Base-by-base conservation (phyloP, 495 filamentous ascomycete genomes). In the Daldinia loculata region DNA sequence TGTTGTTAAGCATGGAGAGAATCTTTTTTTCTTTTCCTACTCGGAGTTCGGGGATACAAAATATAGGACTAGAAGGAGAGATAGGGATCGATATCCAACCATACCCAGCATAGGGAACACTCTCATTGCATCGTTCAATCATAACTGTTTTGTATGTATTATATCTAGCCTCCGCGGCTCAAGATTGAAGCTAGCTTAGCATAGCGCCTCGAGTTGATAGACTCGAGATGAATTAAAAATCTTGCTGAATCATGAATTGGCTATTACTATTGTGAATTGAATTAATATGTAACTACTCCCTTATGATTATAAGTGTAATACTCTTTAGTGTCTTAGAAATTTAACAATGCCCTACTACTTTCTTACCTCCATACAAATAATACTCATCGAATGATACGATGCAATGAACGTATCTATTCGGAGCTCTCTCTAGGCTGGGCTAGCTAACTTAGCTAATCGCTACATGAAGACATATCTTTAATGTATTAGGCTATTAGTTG, bases 81-180 rank as follows among this genome's bases (percentile, higher is more conserved):
- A 11, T 14, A 30, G 27, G 50, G 14, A 53, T 30, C 50, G 26
- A 53, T 30, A 30, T 53, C 50, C 50, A 30, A 53, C 6, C 22
- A 27, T 29, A 30, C 50, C 27, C 27, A 53, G 26, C 50, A 30
- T 30, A 30, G 14, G 50, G 50, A 19, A 48, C 43, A 53, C 50
- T 15, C 27, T 53, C 50, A 53, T 30, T 27, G 50, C 26, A 53
- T 53, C 50, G 7, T 53, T 53, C 24, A 27, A 53, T 53, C 50
- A 53, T 53, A 53, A 15, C 14, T 30, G 50, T 36, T 56, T 56
- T 56, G 29, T 56, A 56, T 56, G 17, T 56, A 36, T 22, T 7
- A 56, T 56, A 36, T 56, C 27, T 2, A 30, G 30, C 30, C 27
- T 22, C 12, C n/a, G 3, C 53, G 8, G 30, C 53, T 30, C 30